Conservation (phyloP, 2,329 filamentous ascomycete species). For the Xylariomycetidae sp. region DNA sequence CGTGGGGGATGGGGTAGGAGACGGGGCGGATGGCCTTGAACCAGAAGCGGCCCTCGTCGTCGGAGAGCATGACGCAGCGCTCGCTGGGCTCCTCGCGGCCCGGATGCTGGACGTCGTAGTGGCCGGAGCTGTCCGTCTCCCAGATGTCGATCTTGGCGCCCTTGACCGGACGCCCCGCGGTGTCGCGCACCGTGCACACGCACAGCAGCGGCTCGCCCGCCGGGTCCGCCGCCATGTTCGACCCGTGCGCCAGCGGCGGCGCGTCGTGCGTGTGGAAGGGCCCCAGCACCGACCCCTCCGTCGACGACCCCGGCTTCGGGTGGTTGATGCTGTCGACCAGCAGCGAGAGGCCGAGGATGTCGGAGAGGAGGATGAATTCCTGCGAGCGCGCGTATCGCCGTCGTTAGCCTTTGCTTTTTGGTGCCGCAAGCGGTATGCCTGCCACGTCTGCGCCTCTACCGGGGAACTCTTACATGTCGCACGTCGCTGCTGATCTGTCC, state of each 20-base stretch:
- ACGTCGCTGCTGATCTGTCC: constrained; percentile 71
- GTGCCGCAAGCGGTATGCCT: too few species aligned
- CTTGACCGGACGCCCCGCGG: constrained; percentile 52
- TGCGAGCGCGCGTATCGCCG: constrained; percentile 23
- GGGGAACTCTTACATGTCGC: constrained; percentile 50
- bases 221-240: constrained; percentile 60
- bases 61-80: constrained; percentile 62
- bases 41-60: constrained; percentile 71
- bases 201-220: constrained; percentile 65
- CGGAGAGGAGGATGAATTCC: constrained; percentile 79
- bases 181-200: constrained; percentile 66
- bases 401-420: constrained; percentile 5
- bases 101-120: constrained; percentile 75
- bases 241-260: constrained; percentile 48
- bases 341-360: constrained; percentile 71
- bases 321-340: constrained; percentile 80
- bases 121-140: constrained; percentile 76
- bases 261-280: constrained; percentile 83
- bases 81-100: constrained; percentile 60
- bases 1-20: constrained; percentile 77
- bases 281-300: constrained; percentile 74
- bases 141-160: constrained; percentile 74
- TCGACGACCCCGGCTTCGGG: constrained; percentile 63
- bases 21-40: constrained; percentile 82
- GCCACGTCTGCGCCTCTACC: too few species aligned